Conservation (phyloP, 352 stramenopile genomes). For the Pythium dissimile region DNA sequence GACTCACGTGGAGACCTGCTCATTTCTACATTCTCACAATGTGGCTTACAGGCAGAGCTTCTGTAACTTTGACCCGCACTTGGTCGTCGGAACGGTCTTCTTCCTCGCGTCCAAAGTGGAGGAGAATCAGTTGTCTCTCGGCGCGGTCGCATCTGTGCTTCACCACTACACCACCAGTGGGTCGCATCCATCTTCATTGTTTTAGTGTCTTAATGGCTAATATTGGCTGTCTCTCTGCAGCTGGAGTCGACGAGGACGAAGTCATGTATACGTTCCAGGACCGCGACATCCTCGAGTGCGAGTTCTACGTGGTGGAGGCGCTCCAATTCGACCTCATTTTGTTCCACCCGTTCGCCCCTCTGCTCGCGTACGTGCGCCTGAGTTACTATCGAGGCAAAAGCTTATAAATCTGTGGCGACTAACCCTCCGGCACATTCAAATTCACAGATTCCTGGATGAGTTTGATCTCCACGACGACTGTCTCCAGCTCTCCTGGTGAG, state of each 20-base stretch:
- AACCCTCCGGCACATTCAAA: neutral
- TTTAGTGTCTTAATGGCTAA: neutral
- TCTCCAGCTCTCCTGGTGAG: conserved; percentile 77
- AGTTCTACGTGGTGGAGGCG: conserved; percentile 88
- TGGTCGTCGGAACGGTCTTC: conserved; percentile 83
- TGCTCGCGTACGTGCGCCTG: conserved; percentile 63
- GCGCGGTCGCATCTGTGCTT: conserved; percentile 74
- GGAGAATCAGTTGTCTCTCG: conserved; percentile 79
- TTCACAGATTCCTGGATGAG: conserved; percentile 67
- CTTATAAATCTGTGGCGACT: neutral
- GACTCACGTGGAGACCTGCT: neutral
- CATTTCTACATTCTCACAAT: neutral
- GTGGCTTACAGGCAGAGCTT: conserved; percentile 85
- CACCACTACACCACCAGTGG: conserved; percentile 86
- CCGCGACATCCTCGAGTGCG: conserved; percentile 88
- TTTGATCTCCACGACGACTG: conserved; percentile 86
- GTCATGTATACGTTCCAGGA: conserved; percentile 88
- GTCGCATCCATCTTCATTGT: neutral
- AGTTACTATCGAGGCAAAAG: too few relatives aligned
- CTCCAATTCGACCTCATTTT: conserved; percentile 88
- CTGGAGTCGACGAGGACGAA: conserved; percentile 80
- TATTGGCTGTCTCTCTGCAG: conserved; percentile 22
- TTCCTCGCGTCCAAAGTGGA: conserved; percentile 88
- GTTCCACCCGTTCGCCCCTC: conserved; percentile 77
- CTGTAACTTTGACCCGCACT: conserved; percentile 83